Conservation (phyloP, 352 stramenopile genomes). For the Phytophthora sp. region DNA sequence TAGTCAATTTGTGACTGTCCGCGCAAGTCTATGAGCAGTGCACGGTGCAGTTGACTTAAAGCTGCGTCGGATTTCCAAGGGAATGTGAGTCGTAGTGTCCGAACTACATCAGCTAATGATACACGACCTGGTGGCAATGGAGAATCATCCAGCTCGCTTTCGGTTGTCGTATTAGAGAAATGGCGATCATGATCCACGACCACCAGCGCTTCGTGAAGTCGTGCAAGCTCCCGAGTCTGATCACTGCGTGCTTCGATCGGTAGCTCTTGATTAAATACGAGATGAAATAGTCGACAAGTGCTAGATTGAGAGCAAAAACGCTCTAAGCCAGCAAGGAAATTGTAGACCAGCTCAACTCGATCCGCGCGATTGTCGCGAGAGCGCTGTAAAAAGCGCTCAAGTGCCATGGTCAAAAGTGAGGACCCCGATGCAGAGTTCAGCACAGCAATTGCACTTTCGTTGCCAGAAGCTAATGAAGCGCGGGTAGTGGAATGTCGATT, state of each 20-base stretch:
- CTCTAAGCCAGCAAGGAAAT: slow-evolving; percentile 51
- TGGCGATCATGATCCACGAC: slow-evolving; percentile 60
- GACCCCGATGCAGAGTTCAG: neutral
- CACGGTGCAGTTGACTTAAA: slow-evolving; percentile 48
- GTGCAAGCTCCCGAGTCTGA: slow-evolving; percentile 44
- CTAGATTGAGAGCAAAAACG: slow-evolving; percentile 46
- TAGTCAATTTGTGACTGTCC: slow-evolving; percentile 52
- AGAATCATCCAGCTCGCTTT: neutral
- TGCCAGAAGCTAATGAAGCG: neutral
- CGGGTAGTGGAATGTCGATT: slow-evolving; percentile 21
- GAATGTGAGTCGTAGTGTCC: slow-evolving; percentile 51
- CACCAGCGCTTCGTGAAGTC: slow-evolving; percentile 54
- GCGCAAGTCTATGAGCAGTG: slow-evolving; percentile 50
- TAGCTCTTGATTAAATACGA: slow-evolving; percentile 51
- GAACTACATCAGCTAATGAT: slow-evolving; percentile 50
- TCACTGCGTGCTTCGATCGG: slow-evolving; percentile 55
- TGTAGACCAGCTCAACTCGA: slow-evolving; percentile 68
- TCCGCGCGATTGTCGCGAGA: slow-evolving; percentile 37
- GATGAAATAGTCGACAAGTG: slow-evolving; percentile 60
- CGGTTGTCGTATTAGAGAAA: slow-evolving; percentile 2
- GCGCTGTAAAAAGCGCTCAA: slow-evolving; percentile 47
- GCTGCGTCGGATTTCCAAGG: slow-evolving; percentile 65
- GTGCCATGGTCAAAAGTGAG: slow-evolving; percentile 37
- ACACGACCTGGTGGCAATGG: slow-evolving; percentile 31
- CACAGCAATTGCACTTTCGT: neutral